Percentiles rank a stretch among this genome's conserved stretches.
Conservation (phyloP, 202 grass and related monocot species). For the Dendrocalamus latiflorus region DNA sequence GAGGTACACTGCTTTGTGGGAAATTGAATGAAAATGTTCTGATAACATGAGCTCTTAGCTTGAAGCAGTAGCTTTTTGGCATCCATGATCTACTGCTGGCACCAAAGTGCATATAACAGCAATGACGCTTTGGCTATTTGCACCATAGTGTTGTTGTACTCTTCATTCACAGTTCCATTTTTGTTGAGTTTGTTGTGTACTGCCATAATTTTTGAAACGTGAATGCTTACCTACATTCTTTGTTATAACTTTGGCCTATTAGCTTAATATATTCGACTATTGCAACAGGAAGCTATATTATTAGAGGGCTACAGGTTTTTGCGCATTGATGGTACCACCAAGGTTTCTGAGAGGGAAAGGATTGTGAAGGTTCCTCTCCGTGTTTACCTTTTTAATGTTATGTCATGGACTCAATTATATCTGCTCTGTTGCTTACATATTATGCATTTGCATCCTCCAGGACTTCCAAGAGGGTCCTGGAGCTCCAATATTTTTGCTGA, state of each 20-base stretch:
- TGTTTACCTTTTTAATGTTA: neutral
- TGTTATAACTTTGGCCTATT: neutral
- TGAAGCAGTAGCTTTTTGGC: neutral
- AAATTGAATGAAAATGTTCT: neutral
- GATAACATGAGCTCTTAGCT: neutral
- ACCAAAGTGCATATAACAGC: neutral
- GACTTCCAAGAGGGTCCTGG: slow-evolving; percentile 83
- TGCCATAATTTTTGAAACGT: neutral
- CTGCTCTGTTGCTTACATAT: slow-evolving; percentile 14
- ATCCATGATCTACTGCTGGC: neutral
- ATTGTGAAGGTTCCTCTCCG: slow-evolving; percentile 69
- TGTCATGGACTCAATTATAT: neutral
- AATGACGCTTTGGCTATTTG: neutral
- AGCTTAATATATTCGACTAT: slow-evolving; percentile 23
- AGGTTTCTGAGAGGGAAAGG: slow-evolving; percentile 72
- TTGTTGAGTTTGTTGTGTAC: neutral
- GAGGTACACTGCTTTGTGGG: neutral
- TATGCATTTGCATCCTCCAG: slow-evolving; percentile 33
- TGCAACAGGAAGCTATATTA: slow-evolving; percentile 5
- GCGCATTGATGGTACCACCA: slow-evolving; percentile 89
- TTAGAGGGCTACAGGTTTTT: slow-evolving; percentile 74
- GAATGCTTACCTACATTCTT: neutral
- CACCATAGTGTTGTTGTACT: neutral
- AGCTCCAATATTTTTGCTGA: slow-evolving; percentile 89
- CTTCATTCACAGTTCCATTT: slow-evolving; percentile 9